Evolutionary conservation across 106 monocot genomes (phyloP).

Genomic region (Ottelia alismoides): DNA sequence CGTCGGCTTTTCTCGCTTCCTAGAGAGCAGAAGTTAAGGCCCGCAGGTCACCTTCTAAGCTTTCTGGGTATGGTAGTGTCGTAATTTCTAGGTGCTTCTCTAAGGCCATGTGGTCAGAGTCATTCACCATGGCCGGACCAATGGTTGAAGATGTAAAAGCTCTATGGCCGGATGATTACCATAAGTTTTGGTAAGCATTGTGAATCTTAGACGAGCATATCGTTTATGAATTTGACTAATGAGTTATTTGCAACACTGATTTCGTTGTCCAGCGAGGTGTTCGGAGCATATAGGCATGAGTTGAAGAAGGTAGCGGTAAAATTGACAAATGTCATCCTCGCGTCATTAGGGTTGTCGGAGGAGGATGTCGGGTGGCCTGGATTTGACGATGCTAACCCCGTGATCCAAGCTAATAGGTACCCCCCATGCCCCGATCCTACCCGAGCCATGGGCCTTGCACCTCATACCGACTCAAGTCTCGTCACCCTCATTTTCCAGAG

Average conservation of each 20-base stretch:
- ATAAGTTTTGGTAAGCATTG: slow-evolving; percentile 44
- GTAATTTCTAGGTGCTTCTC: slow-evolving; percentile 66
- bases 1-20: slow-evolving; percentile 51
- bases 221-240: no score
- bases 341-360: not conserved
- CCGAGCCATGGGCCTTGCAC: not conserved
- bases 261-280: slow-evolving; percentile 11
- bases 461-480: slow-evolving; percentile 2
- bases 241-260: no score
- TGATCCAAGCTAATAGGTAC: not conserved
- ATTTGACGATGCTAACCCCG: not conserved
- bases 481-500: not conserved
- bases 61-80: slow-evolving; percentile 60
- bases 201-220: no score
- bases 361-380: not conserved
- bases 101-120: slow-evolving; percentile 87
- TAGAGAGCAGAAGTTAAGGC: slow-evolving; percentile 45
- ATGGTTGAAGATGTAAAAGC: slow-evolving; percentile 27
- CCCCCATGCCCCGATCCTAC: not conserved
- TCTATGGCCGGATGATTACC: slow-evolving; percentile 44
- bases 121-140: slow-evolving; percentile 65
- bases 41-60: slow-evolving; percentile 15
- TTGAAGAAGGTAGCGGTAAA: slow-evolving; percentile 5
- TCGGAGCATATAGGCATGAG: slow-evolving; percentile 6
- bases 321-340: slow-evolving; percentile 5